Conservation (phyloP, 2,329 filamentous ascomycete species). For the Nemania bipapillata region DNA sequence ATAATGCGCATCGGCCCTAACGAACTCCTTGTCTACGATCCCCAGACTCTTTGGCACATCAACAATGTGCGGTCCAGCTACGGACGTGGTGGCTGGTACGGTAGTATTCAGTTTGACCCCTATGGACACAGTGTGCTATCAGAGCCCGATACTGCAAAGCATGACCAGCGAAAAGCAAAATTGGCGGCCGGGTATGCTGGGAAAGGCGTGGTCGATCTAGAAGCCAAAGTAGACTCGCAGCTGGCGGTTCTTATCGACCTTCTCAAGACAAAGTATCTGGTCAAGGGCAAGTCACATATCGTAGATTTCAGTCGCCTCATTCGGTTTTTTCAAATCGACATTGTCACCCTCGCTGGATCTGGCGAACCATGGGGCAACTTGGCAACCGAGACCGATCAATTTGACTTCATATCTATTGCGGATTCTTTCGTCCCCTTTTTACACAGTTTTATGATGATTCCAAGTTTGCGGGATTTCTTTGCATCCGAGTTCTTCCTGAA, state of each 20-base stretch:
- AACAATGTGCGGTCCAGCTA: slow-evolving; percentile 48
- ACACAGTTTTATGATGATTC: slow-evolving; percentile 44
- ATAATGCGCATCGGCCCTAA: slow-evolving; percentile 48
- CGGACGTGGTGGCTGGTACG: slow-evolving; percentile 45
- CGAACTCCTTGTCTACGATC: slow-evolving; percentile 44
- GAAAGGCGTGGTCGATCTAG: slow-evolving; percentile 45
- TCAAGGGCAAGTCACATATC: slow-evolving; percentile 18
- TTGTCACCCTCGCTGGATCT: slow-evolving; percentile 43
- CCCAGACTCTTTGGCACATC: slow-evolving; percentile 45
- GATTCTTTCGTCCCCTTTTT: slow-evolving; percentile 42
- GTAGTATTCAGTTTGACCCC: slow-evolving; percentile 45
- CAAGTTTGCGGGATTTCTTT: slow-evolving; percentile 41
- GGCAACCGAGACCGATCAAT: slow-evolving; percentile 42
- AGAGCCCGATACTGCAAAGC: slow-evolving; percentile 41
- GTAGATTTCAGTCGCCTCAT: slow-evolving; percentile 45
- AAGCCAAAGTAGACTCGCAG: slow-evolving; percentile 44
- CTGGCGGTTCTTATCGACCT: slow-evolving; percentile 41
- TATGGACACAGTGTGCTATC: slow-evolving; percentile 46
- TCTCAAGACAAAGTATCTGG: slow-evolving; percentile 40
- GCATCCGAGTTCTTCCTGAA: slow-evolving; percentile 42
- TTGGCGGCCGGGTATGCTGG: slow-evolving; percentile 46
- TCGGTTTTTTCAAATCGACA: slow-evolving; percentile 46
- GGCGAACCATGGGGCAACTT: slow-evolving; percentile 46
- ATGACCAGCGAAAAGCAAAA: slow-evolving; percentile 48
- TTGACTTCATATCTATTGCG: slow-evolving; percentile 42